phyloP scores from a whole-genome alignment of 306 rosid genomes.

The Cucumis cinereus region DNA sequence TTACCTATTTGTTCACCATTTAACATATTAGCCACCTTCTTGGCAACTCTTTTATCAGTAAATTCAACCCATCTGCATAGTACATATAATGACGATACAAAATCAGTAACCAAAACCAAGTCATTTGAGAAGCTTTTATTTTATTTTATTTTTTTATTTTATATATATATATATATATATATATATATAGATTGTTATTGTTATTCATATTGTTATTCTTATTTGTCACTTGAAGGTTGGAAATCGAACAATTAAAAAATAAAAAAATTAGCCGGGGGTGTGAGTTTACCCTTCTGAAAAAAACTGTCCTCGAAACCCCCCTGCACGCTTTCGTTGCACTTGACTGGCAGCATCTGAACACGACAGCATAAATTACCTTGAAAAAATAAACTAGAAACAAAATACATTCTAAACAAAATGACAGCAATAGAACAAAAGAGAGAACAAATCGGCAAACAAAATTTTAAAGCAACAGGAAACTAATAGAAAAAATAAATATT shows the following conservation, averaged over 20 bases:
- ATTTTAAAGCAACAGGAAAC: not conserved
- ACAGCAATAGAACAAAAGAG: not conserved
- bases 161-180: no score
- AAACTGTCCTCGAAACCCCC: slow-evolving; percentile 29
- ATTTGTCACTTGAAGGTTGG: no score
- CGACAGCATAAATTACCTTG: not conserved
- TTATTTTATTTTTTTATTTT: no score
- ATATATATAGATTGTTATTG: no score
- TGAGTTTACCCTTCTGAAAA: slow-evolving; percentile 61
- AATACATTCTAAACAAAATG: not conserved
- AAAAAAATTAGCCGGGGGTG: not conserved
- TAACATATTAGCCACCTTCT: slow-evolving; percentile 63
- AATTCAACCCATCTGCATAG: slow-evolving; percentile 84
- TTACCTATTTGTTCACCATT: slow-evolving; percentile 92
- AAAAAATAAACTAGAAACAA: not conserved
- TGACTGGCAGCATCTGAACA: slow-evolving; percentile 33
- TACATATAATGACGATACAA: slow-evolving; percentile 2
- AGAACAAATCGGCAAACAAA: not conserved
- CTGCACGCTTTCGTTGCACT: slow-evolving; percentile 29
- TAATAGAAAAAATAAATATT: not conserved
- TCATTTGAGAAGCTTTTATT: not conserved
- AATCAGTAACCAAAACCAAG: not conserved
- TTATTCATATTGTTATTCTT: no score
- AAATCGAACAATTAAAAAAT: no score
- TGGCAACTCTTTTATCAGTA: slow-evolving; percentile 54